Evolutionary conservation across 805 yeast genomes (phyloP), one percentile per base, ranked within the genome.

Genomic region (Candida stauntonica): DNA sequence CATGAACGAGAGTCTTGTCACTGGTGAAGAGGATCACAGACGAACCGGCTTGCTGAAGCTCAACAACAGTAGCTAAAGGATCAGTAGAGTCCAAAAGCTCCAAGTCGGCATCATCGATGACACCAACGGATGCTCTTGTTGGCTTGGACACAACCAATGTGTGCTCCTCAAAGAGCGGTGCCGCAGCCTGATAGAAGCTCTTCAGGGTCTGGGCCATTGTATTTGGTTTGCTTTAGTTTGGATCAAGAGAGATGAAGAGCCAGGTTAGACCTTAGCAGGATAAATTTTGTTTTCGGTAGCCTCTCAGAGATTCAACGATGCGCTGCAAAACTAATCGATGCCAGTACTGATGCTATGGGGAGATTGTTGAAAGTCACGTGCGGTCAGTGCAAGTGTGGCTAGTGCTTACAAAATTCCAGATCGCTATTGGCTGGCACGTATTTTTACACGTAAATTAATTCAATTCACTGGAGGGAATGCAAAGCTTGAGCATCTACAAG

Each of bases 1-100:
- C 72, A 29, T 69, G 66, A 44, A 85, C 65, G 14, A 86, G 56
- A 7, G 79, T 67, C 4, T 54, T 36, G 17, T 86, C 79, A 40
- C 70, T 66, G 2, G 83, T 65, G 36, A 74, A 63, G 17, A 85
- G 67, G 7, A 37, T 38, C 3, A 21, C 13, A 3, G 27, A 4
- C 16, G 28, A 26, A 3, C 27, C 3, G 17, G 29, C 24, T 18
- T 33, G 31, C 26, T 39, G 43, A 11, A 43, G 26, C 20, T 47
- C 45, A 9, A 39, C 1, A 9, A 47, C 39, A 5, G 44, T 30
- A 9, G 40, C 28, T 7, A 48, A 34, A 3, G 52, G 50, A 16
- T 48, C 52, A 2, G 48, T 15, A 7, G 46, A 40, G 46, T 45
- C 45, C 33, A 45, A 19, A 4, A 47, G 42, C 27, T 45, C 49